These are phyloP conservation scores for Tulasnella sp. DNA, from an alignment of 768 basidiomycete species.

Conservation along the genomic window DNA sequence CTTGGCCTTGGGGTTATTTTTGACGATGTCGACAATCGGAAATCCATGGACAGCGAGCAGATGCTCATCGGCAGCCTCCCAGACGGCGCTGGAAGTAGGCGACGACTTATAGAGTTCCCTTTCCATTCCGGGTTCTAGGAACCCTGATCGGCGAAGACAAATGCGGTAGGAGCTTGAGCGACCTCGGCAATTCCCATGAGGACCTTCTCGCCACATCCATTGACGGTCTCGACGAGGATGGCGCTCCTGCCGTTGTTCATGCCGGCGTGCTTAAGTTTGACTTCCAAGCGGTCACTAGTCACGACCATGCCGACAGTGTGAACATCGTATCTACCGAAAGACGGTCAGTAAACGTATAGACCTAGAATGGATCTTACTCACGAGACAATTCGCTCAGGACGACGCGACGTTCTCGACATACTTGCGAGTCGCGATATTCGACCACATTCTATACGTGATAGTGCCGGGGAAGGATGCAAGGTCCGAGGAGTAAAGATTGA, in stretches of 20 bases:
- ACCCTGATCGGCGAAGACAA: slow-evolving; percentile 49
- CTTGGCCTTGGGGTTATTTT: slow-evolving; percentile 95
- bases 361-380: slow-evolving; percentile 31
- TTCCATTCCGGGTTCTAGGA: slow-evolving; percentile 73
- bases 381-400: slow-evolving; percentile 81
- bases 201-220: slow-evolving; percentile 80
- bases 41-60: slow-evolving; percentile 43
- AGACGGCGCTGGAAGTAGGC: no score
- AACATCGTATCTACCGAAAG: slow-evolving; percentile 45
- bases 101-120: slow-evolving; percentile 95
- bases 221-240: slow-evolving; percentile 37
- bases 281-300: slow-evolving; percentile 32
- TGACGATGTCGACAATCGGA: slow-evolving; percentile 90
- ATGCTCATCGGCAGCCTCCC: slow-evolving; percentile 93
- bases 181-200: slow-evolving; percentile 90
- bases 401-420: slow-evolving; percentile 88
- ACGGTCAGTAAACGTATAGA: slow-evolving; percentile 32
- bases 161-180: slow-evolving; percentile 57
- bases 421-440: slow-evolving; percentile 90
- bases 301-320: slow-evolving; percentile 38
- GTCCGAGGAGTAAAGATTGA: no score
- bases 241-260: slow-evolving; percentile 69
- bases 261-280: slow-evolving; percentile 34
- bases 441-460: slow-evolving; percentile 97
- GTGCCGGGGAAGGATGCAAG: slow-evolving; percentile 91